Conservation (phyloP, 139 green algal species). For the Picochlorum sp. region DNA sequence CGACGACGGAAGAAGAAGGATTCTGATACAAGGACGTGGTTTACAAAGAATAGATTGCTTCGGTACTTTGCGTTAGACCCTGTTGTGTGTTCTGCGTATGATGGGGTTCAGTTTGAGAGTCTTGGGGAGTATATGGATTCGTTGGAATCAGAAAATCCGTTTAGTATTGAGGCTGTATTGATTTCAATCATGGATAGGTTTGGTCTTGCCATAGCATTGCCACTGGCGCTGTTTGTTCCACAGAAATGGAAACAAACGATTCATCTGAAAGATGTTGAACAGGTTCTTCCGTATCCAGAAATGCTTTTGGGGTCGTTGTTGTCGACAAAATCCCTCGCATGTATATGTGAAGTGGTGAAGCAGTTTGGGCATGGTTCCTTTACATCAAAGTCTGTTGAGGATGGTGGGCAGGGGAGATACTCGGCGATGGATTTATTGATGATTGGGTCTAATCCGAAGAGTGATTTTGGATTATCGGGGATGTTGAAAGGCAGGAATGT, state of each 20-base stretch:
- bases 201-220: conserved; percentile 7
- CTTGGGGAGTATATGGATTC: conserved; percentile 19
- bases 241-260: background rate
- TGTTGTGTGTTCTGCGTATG: background rate
- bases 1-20: no score
- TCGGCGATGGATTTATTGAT: conserved; percentile 9
- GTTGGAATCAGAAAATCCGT: background rate
- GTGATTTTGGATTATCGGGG: background rate
- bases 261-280: background rate
- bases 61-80: background rate
- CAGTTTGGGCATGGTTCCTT: background rate
- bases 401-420: background rate
- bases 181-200: conserved; percentile 4
- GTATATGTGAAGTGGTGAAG: background rate
- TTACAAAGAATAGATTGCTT: background rate
- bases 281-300: background rate
- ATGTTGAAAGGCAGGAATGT: background rate
- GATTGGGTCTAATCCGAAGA: background rate
- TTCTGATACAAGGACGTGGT: background rate
- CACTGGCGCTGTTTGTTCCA: conserved; percentile 16
- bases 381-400: background rate
- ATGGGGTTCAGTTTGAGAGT: background rate
- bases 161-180: conserved; percentile 4
- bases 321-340: background rate
- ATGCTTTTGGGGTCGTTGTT: background rate